Evolutionary conservation across 2,329 filamentous ascomycete genomes (phyloP), one percentile per base, ranked within the genome.

Genomic region (Didymellaceae sp.): DNA sequence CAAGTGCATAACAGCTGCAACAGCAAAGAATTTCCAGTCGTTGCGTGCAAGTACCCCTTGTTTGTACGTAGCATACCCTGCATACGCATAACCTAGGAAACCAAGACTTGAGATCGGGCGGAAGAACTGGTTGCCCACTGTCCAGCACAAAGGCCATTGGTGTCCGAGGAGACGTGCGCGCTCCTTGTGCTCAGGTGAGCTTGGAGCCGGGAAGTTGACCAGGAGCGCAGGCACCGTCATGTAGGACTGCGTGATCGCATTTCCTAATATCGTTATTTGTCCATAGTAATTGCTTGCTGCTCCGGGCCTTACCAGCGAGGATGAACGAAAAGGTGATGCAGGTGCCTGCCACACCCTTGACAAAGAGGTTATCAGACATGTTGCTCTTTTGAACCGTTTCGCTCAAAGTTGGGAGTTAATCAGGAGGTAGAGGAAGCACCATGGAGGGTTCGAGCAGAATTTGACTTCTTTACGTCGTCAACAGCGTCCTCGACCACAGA

Each of bases 181-280:
- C 6, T 70, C 65, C 3, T 70, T 66, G 58, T 79, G 75, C 8
- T 75, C 71, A 1, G 75, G 70, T 2, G 74, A 71, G 5, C 68
- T 70, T 18, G 76, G 67, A 6, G 67, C 52, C 18, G 77, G 77
- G 61, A 78, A 79, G 57, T 78, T 73, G 53, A 78, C 73, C 11
- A 81, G 69, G 28, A 80, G 68, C 4, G 76, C 77, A 5, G 78
- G 78, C 28, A 80, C 74, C 13, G 76, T 77, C 78, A 80, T 80
- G 67, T 75, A 80, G 13, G 78, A 80, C 65, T 80, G 78, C 18
- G 79, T 81, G 46, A 81, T 77, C 10, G 78, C 79, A 67, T 81
- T 81, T 46, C 78, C 78, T 80, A 34, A 2, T 6, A 1, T 34
- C 40, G 39, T 62, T 24, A 57, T 24, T 42, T 33, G n/a, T 11